Evolutionary conservation across 2,329 filamentous ascomycete species (phyloP), one percentile per base, ranked within the genome.

Genomic region (Nakataea oryzae): DNA sequence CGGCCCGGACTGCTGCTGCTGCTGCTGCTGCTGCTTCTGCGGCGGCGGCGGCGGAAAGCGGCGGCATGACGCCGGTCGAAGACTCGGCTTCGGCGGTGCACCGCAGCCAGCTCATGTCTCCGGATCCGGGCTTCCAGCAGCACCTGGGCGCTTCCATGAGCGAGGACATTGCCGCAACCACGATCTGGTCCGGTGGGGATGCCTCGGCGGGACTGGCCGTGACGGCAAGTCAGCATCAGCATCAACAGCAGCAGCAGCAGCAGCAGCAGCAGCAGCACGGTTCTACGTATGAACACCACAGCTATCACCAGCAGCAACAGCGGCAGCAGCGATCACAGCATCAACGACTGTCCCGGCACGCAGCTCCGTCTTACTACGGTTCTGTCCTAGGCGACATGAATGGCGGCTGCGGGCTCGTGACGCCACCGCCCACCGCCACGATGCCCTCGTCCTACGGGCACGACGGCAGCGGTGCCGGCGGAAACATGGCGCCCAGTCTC

Each of bases 131-230:
- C 21, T 79, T 74, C 66, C 76, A 78, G 65, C 81, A 85, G 66
- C 81, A 84, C 64, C 70, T 84, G 62, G 76, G 76, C 57, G 79
- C 82, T 0, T 75, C 75, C 47, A 85, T 85, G 81, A 82, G 78
- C 63, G 84, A 86, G 72, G 82, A 81, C 62, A 80, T 85, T 64
- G 76, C 74, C 69, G 71, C 76, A 5, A 71, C 76, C 4, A 76
- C 80, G 21, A 71, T 74, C 9, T n/a, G 59, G 14, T 58, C 50
- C 29, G 65, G 57, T n/a, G 62, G 63, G 11, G 62, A 56, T 41
- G 61, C 32, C 59, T 28, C 26, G 12, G 14, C 41, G 3, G 50
- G 34, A 56, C 12, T 27, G 17, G 17, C 50, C 26, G 27, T 62
- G 32, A 24, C n/a, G 21, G 29, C 61, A 29, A 55, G 57, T 24